phyloP scores from a whole-genome alignment of 805 yeast species.

The Candida pini region DNA sequence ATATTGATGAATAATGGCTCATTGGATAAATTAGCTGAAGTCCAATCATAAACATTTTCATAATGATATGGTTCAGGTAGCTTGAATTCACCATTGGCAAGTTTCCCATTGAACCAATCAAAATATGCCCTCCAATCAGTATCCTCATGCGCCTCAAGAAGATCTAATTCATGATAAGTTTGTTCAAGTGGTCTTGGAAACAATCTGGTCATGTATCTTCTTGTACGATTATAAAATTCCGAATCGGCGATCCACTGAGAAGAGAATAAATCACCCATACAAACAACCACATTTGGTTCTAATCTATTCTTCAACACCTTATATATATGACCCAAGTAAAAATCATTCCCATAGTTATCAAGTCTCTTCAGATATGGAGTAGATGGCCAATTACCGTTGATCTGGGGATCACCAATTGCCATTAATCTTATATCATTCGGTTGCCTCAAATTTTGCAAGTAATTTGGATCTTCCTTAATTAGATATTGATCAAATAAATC shows the following conservation, averaged over 20 bases:
- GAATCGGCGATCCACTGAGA: constrained; percentile 92
- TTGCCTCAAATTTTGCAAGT: constrained; percentile 1
- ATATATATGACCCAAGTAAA: constrained; percentile 81
- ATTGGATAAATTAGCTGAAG: constrained; percentile 30
- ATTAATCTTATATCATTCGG: constrained; percentile 48
- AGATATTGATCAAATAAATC: constrained; percentile 28
- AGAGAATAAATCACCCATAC: constrained; percentile 88
- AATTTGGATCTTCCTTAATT: constrained; percentile 15
- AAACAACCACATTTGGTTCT: constrained; percentile 75
- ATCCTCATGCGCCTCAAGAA: constrained; percentile 43
- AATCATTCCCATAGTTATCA: constrained; percentile 88
- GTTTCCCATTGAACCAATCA: constrained; percentile 26
- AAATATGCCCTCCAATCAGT: constrained; percentile 49
- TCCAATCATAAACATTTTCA: constrained; percentile 66
- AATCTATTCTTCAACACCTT: constrained; percentile 55
- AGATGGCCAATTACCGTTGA: constrained; percentile 76
- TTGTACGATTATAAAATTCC: constrained; percentile 78
- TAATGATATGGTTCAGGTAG: constrained; percentile 38
- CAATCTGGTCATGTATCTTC: constrained; percentile 64
- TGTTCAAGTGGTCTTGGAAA: constrained; percentile 55
- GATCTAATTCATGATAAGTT: constrained; percentile 42
- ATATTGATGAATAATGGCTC: constrained; percentile 74
- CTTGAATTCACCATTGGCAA: constrained; percentile 28
- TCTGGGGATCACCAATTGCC: constrained; percentile 96
- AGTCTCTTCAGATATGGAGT: constrained; percentile 69